Conservation (phyloP, 1,139 yeast genomes). For the Blastobotrys persicus region DNA sequence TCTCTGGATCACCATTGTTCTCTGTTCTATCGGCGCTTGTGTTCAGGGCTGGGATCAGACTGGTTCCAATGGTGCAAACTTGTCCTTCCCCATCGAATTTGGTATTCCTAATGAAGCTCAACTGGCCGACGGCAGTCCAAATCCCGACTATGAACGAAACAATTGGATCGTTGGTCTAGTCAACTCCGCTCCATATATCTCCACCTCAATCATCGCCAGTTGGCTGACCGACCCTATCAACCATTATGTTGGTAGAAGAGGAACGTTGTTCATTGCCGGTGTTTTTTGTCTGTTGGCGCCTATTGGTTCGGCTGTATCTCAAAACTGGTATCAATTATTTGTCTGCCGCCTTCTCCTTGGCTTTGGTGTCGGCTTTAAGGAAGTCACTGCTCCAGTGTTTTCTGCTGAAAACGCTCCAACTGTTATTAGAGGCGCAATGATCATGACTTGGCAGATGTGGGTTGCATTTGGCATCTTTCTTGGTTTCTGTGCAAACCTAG, state of each 20-base stretch:
- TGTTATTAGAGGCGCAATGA: conserved; percentile 69
- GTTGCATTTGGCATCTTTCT: conserved; percentile 83
- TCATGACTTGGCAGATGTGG: conserved; percentile 86
- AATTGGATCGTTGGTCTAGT: conserved; percentile 72
- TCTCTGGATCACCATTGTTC: conserved; percentile 59
- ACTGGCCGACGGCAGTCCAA: neutral
- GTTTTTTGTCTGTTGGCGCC: conserved; percentile 44
- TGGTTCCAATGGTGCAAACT: conserved; percentile 77
- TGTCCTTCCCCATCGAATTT: conserved; percentile 62
- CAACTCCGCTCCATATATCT: conserved; percentile 76
- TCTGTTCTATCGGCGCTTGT: conserved; percentile 83
- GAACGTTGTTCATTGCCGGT: conserved; percentile 69
- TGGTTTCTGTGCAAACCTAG: conserved; percentile 68
- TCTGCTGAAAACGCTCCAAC: conserved; percentile 81
- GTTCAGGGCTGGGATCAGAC: conserved; percentile 93
- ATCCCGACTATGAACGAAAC: conserved; percentile 36
- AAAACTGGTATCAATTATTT: conserved; percentile 70
- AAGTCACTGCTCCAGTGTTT: conserved; percentile 80
- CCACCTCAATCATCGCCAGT: conserved; percentile 65
- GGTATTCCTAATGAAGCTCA: conserved; percentile 43
- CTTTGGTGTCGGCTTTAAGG: conserved; percentile 75
- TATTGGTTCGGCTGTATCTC: conserved; percentile 56
- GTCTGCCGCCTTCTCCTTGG: conserved; percentile 71
- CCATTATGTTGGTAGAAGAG: conserved; percentile 62
- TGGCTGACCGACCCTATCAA: conserved; percentile 73